Conservation (phyloP, 1,284 basidiomycete genomes). For the Termitomyces sp. region DNA sequence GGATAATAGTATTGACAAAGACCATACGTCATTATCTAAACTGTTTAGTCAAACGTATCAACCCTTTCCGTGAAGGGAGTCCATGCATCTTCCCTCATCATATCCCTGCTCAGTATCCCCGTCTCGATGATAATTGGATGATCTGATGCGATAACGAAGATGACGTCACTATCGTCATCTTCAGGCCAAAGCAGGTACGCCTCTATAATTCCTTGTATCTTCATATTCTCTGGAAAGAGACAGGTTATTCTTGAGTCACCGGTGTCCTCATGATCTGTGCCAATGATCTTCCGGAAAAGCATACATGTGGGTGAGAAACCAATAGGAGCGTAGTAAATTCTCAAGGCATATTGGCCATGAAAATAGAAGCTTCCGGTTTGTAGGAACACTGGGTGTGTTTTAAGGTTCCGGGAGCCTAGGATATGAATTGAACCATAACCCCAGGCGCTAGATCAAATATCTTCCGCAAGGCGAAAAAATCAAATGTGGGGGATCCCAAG, state of each 20-base stretch:
- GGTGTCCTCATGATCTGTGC: background rate
- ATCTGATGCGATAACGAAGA: background rate
- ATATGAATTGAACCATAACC: too few species aligned
- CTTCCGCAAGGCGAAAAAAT: background rate
- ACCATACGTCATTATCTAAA: too few species aligned
- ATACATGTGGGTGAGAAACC: background rate
- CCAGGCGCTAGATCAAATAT: background rate
- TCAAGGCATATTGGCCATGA: background rate
- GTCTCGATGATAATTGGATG: background rate
- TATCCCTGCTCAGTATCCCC: background rate
- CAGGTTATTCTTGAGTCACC: background rate
- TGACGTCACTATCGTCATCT: background rate
- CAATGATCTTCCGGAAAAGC: background rate
- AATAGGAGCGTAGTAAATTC: background rate
- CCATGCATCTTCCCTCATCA: slow-evolving; percentile 2
- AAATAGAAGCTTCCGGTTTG: background rate
- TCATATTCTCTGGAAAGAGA: background rate
- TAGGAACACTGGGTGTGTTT: background rate
- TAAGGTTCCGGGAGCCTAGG: too few species aligned
- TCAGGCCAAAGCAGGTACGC: background rate
- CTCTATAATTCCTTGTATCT: background rate
- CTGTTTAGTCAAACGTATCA: too few species aligned
- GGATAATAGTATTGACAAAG: background rate
- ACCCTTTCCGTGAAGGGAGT: background rate
- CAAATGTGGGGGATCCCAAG: too few species aligned